Base-by-base conservation (phyloP, 1,139 yeast species). In the Hemisphaericaspora subhashii region DNA sequence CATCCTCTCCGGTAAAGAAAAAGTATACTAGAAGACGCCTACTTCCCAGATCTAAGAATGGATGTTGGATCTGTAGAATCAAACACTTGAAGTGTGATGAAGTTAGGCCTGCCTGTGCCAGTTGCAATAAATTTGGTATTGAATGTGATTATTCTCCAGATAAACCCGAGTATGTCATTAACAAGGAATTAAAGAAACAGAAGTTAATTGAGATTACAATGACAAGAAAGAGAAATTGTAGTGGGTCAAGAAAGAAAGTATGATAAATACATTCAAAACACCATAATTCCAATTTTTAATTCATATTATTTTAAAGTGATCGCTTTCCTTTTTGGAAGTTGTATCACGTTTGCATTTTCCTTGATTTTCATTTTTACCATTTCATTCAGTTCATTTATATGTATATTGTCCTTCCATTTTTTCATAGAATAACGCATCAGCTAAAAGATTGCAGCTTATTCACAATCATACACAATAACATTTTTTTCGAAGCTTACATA, bases 31-130 rank as follows among this genome's bases (percentile, higher is more conserved):
- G 77, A 37, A 60, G 72, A 48, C 60, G 74, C 41, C 52, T 68
- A 25, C 59, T 69, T 42, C 75, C 74, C 3, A 52, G 77, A 35
- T 66, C 75, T 5, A 68, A 66, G 40, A 64, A 57, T 29, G 79
- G 79, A 0, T 74, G 79, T 49, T 74, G 74, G 75, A 68, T 70
- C 36, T 74, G 79, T 48, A 60, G 79, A 38, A 68, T 73, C 41
- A 72, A 74, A 50, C 78, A 72, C 52, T 60, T 73, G 46, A 72
- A 72, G 50, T 72, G 77, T 50, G 74, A 72, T 46, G 77, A 72
- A 46, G 40, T 38, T 3, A 58, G 64, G 44, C 77, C 77, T 0
- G 47, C 48, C 10, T 72, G 77, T 49, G 50, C 65, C 10, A 61
- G 66, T 36, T 72, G 77, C 51, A 37, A 45, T 4, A 67, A 66